phyloP scores from a whole-genome alignment of 257 asterid species.

The Solanum phureja region DNA sequence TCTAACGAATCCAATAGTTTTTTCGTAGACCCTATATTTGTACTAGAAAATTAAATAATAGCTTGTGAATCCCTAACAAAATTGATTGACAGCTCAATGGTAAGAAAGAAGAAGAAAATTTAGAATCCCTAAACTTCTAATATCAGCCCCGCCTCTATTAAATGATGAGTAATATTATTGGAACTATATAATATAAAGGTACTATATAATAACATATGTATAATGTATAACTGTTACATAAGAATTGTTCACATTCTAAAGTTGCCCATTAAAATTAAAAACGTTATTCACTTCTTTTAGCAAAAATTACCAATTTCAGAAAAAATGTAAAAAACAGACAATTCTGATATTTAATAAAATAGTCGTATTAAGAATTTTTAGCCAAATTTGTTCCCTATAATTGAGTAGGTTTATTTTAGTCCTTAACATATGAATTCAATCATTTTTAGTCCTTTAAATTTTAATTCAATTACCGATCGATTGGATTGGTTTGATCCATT shows the following conservation, averaged over 20 bases:
- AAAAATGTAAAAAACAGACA: background rate
- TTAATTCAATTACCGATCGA: background rate
- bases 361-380: background rate
- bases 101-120: too few species aligned
- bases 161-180: background rate
- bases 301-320: background rate
- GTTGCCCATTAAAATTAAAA: background rate
- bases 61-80: too few species aligned
- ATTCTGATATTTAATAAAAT: background rate
- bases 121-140: too few species aligned
- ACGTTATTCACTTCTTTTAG: background rate
- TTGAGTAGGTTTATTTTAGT: background rate
- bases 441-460: background rate
- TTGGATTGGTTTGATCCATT: background rate
- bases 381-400: background rate
- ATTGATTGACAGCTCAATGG: too few species aligned
- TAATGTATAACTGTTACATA: background rate
- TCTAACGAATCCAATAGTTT: rapidly evolving
- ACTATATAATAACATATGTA: background rate
- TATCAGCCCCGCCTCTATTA: too few species aligned
- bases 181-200: background rate
- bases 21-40: too few species aligned
- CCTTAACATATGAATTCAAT: background rate
- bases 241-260: background rate
- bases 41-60: too few species aligned